Base-by-base conservation (phyloP, 805 yeast species). In the Nakazawaea ambrosiae region DNA sequence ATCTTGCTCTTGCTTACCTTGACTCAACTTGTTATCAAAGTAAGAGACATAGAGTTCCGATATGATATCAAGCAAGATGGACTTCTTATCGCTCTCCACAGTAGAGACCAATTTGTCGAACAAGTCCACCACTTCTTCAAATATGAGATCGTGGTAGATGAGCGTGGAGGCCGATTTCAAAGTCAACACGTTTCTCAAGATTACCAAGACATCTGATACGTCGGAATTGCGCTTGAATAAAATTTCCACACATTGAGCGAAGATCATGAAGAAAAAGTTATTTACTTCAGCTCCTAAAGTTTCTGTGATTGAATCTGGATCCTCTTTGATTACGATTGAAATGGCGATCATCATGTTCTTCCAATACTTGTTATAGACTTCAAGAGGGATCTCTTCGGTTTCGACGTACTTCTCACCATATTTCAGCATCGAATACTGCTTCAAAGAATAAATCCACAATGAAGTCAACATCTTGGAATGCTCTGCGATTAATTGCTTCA, bases 181-280 rank as follows among this genome's bases (percentile, higher is more conserved):
- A 32, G 66, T 70, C 23, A 86, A 63, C 14, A 88, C 62, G 39
- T 75, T 68, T 24, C 60, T 61, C 42, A 89, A 55, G 0, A 82
- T 78, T 2, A 62, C 61, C 10, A 71, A 49, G 3, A 78, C 71
- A 55, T 57, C 20, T 57, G 57, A 11, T 44, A 40, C 30, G 47
- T 49, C 26, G 36, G 38, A n/a, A 15, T 58, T 56, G n/a, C 44
- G 27, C 34, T 69, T 71, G 33, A 81, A 70, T 43, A 88, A 64
- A 1, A 81, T 73, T 48, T 85, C 95, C 33, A 88, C 68, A 53
- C 96, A 86, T 47, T 85, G 83, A 9, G 96, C 84, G 59, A 82
- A 84, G 27, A 89, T 55, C 22, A 88, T 80, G 51, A 86, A 83
- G 57, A 83, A 79, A 47, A 88, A 83, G 43, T 75, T 75, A 4